Percentiles rank a stretch among this genome's conserved stretches.
Evolutionary conservation across 208 protist genomes (phyloP).

Genomic region (Trypanosoma melophagium): DNA sequence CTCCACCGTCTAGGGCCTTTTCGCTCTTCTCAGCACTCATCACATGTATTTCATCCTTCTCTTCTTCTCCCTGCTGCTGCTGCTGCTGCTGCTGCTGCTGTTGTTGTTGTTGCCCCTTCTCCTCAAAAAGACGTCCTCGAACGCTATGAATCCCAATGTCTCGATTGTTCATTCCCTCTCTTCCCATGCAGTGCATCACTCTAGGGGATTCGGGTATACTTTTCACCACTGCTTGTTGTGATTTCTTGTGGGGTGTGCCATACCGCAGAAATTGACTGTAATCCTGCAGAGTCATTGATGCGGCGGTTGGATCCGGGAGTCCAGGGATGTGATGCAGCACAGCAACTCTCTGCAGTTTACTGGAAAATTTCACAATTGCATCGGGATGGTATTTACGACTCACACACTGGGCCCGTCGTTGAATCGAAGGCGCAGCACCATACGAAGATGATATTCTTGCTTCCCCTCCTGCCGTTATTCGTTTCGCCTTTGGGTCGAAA

Average conservation of each 20-base stretch:
- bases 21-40: neutral
- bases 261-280: conserved; percentile 8
- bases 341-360: conserved; percentile 13
- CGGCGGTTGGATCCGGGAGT: conserved; percentile 7
- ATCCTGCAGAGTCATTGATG: conserved; percentile 10
- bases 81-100: too few species aligned
- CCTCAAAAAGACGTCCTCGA: neutral
- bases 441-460: too few species aligned
- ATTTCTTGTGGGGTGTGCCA: neutral
- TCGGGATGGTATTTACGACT: too few species aligned
- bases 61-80: too few species aligned
- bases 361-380: neutral
- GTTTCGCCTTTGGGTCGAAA: neutral
- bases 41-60: neutral
- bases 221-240: neutral
- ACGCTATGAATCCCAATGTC: neutral
- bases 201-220: neutral
- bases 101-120: neutral
- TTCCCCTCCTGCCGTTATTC: too few species aligned
- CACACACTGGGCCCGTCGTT: too few species aligned
- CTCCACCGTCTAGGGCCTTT: neutral
- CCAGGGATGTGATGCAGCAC: conserved; percentile 30
- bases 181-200: conserved; percentile 6
- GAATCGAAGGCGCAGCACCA: too few species aligned
- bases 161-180: conserved; percentile 4